A percentile compares a stretch with the other conserved stretches of the same genome.
Evolutionary conservation across 352 stramenopile genomes (phyloP).

Genomic region (Pythium plurisporium): DNA sequence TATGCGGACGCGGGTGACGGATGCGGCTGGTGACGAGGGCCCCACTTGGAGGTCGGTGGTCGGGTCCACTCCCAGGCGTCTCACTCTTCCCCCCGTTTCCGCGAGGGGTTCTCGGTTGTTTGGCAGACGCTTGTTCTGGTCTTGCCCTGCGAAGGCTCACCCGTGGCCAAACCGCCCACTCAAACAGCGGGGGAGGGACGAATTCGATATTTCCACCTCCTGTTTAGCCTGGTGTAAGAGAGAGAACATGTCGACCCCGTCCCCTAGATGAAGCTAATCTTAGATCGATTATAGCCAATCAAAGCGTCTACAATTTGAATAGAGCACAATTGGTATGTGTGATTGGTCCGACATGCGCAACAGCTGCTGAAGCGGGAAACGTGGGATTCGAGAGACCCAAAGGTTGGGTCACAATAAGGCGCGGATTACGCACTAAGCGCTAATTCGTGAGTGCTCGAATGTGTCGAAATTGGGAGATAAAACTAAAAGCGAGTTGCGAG

Average conservation of each 20-base stretch:
- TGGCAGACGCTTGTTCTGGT: constrained; percentile 24
- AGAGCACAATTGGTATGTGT: neutral
- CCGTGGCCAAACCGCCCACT: constrained; percentile 11
- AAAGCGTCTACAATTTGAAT: constrained; percentile 2
- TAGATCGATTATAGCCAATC: constrained; percentile 12
- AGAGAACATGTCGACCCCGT: constrained; percentile 6
- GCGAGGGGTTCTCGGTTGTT: constrained; percentile 19
- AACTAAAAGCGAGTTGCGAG: too few species aligned
- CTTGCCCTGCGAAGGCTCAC: neutral
- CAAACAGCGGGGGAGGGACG: constrained; percentile 1
- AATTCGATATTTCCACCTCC: constrained; percentile 17
- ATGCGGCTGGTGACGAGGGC: too few species aligned
- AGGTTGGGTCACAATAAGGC: neutral
- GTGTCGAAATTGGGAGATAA: too few species aligned
- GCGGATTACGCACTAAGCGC: neutral
- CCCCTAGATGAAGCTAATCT: constrained; percentile 6
- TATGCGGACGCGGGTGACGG: neutral
- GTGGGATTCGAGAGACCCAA: neutral
- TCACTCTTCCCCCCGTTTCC: constrained; percentile 16
- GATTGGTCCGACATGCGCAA: constrained; percentile 5
- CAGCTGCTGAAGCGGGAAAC: constrained; percentile 3
- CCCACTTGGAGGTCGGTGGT: neutral
- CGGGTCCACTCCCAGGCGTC: neutral
- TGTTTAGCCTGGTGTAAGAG: constrained; percentile 13
- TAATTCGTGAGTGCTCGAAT: neutral